Conservation (phyloP, 306 rosid species). For the Datisca glomerata region DNA sequence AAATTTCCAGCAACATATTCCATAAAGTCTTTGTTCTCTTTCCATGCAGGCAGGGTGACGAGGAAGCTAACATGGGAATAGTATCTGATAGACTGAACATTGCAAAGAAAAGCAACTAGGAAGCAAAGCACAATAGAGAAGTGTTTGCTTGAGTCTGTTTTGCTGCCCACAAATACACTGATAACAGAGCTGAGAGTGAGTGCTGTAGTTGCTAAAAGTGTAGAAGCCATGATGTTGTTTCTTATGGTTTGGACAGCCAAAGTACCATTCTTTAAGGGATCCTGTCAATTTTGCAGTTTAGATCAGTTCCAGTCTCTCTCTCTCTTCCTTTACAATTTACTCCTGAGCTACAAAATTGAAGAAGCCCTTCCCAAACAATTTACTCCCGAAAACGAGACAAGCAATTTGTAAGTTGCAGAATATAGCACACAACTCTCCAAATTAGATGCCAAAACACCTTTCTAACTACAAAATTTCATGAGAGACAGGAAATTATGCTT, state of each 20-base stretch:
- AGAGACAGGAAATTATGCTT: no score
- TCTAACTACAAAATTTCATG: no score
- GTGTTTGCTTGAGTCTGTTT: constrained; percentile 36
- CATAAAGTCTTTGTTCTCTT: constrained; percentile 28
- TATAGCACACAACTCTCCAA: no score
- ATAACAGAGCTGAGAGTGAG: constrained; percentile 79
- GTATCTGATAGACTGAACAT: constrained; percentile 74
- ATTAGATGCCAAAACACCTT: no score
- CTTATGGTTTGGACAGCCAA: constrained; percentile 66
- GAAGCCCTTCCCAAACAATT: no score
- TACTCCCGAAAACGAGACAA: no score
- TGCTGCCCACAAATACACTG: constrained; percentile 49
- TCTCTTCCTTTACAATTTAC: no score
- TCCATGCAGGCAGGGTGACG: constrained; percentile 56
- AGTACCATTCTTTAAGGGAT: constrained; percentile 77
- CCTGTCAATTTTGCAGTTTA: no score
- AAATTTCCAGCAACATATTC: constrained; percentile 44
- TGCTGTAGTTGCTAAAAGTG: constrained; percentile 75
- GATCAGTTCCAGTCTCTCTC: no score
- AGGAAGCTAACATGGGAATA: constrained; percentile 79
- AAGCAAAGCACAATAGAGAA: constrained; percentile 59
- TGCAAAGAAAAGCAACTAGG: constrained; percentile 77
- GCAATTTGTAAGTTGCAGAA: no score
- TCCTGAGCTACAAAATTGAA: no score
- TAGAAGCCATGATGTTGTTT: constrained; percentile 85